Evolutionary conservation across 1,284 basidiomycete species (phyloP), one percentile per base, ranked within the genome.

Genomic region (Fomitopsis palustris): DNA sequence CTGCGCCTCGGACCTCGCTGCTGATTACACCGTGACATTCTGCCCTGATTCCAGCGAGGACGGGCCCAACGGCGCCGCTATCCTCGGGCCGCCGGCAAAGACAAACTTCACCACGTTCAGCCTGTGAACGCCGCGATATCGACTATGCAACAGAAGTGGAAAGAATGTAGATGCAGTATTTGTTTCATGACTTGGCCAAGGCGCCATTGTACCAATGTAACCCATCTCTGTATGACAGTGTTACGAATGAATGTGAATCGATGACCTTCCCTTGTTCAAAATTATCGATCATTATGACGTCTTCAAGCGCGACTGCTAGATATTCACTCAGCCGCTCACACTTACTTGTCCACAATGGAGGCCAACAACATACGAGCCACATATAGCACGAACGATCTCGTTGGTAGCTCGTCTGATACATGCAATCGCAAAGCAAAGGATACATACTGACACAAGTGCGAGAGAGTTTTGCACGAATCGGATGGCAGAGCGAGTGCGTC

Each of bases 21-120:
- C 79, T 3, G 76, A 80, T 63, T 83, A 80, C 64, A 81, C 77
- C 33, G 57, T 82, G 62, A 81, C 78, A 1, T 82, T 82, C 74
- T 82, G 80, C 70, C 79, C 79, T 12, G 19, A 21, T 21, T 35
- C 49, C 4, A 21, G n/a, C 19, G 49, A 52, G 31, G 49, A 52
- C 12, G 25, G 29, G 31, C 17, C 49, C n/a, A 37, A 52, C 19
- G 29, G 33, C 21, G 29, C 31, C 17, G 49, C 33, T 17, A 27
- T 52, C 23, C 49, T 29, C 8, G 49, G 49, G 25, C 49, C 49
- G 33, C 31, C 17, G 31, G 31, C 12, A 14, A 52, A 37, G 6
- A 23, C 35, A 4, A 14, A 35, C 33, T 9, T 16, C 33, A 5
- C n/a, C 27, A 14, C 23, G 4, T 25, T 45, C 19, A 45, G 4